phyloP scores from a whole-genome alignment of 1,284 basidiomycete genomes.

The Jaminaea rosea region DNA sequence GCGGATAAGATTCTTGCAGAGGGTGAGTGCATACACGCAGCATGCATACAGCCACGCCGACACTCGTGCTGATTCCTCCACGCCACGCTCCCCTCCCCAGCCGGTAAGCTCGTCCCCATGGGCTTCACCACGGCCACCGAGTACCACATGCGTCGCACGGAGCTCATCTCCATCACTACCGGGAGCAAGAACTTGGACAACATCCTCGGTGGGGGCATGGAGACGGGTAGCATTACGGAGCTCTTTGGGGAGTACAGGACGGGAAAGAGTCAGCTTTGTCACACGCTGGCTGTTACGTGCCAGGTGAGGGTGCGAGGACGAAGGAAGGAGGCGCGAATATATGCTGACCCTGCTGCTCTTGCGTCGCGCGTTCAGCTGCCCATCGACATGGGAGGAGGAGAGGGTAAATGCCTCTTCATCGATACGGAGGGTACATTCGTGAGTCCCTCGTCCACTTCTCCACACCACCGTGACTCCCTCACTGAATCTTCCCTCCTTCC shows the following conservation, averaged over 20 bases:
- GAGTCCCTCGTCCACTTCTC: background rate
- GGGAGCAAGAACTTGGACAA: constrained; percentile 94
- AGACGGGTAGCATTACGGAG: constrained; percentile 97
- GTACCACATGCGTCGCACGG: constrained; percentile 82
- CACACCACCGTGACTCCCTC: background rate
- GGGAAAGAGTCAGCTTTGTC: constrained; percentile 96
- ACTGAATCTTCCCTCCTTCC: background rate
- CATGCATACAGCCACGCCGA: background rate
- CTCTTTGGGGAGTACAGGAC: constrained; percentile 98
- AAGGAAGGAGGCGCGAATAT: background rate
- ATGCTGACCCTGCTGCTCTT: background rate
- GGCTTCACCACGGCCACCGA: constrained; percentile 98
- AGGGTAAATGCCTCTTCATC: constrained; percentile 97
- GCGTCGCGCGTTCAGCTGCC: constrained; percentile 56
- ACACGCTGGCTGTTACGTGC: constrained; percentile 94
- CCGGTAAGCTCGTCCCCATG: constrained; percentile 88
- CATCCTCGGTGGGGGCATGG: constrained; percentile 90
- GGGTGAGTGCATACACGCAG: background rate
- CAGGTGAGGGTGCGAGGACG: constrained; percentile 52
- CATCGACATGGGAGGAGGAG: constrained; percentile 93
- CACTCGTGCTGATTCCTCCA: background rate
- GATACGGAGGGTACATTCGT: constrained; percentile 95
- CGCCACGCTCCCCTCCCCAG: constrained; percentile 50
- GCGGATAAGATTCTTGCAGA: constrained; percentile 80
- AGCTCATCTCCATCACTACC: constrained; percentile 92